Percentiles rank a stretch among this genome's conserved stretches.
Conservation (phyloP, 371 early-diverging fungal species). For the Rhizopus sp. region DNA sequence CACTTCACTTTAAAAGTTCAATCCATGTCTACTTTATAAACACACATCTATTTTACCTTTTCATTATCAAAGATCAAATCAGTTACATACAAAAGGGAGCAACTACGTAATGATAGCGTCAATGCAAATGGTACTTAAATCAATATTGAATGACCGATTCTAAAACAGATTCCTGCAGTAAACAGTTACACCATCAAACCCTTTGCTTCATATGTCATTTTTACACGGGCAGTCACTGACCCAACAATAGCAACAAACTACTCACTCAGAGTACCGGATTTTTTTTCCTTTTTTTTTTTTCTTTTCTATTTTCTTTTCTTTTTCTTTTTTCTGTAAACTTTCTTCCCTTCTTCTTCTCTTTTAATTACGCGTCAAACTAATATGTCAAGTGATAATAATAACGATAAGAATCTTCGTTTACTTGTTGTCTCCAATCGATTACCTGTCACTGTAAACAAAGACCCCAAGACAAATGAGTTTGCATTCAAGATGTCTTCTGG, state of each 20-base stretch:
- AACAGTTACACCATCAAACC: slow-evolving; percentile 4
- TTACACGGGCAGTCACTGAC: slow-evolving; percentile 11
- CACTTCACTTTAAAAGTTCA: too few relatives aligned
- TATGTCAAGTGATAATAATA: slow-evolving; percentile 18
- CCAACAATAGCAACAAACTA: slow-evolving; percentile 5
- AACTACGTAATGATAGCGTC: slow-evolving; percentile 26
- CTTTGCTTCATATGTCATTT: slow-evolving; percentile 11
- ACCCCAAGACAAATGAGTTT: slow-evolving; percentile 55
- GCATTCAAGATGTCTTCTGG: slow-evolving; percentile 92
- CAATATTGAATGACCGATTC: slow-evolving; percentile 15
- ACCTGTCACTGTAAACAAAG: slow-evolving; percentile 94
- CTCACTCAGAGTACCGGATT: slow-evolving; percentile 1
- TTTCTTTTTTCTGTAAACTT: slow-evolving; percentile 1
- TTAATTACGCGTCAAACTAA: neutral
- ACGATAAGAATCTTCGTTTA: slow-evolving; percentile 63
- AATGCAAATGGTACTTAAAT: slow-evolving; percentile 14
- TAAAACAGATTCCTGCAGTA: neutral
- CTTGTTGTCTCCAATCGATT: slow-evolving; percentile 99
- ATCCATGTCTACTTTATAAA: too few relatives aligned
- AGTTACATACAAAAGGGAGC: too few relatives aligned
- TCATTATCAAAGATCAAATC: too few relatives aligned
- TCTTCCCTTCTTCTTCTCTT: slow-evolving; percentile 9
- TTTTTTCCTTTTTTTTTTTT: slow-evolving; percentile 8
- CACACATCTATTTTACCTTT: too few relatives aligned
- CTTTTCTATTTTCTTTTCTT: slow-evolving; percentile 3